Conservation (phyloP, 2,329 filamentous ascomycete genomes). For the Lasiodiplodia sp. region DNA sequence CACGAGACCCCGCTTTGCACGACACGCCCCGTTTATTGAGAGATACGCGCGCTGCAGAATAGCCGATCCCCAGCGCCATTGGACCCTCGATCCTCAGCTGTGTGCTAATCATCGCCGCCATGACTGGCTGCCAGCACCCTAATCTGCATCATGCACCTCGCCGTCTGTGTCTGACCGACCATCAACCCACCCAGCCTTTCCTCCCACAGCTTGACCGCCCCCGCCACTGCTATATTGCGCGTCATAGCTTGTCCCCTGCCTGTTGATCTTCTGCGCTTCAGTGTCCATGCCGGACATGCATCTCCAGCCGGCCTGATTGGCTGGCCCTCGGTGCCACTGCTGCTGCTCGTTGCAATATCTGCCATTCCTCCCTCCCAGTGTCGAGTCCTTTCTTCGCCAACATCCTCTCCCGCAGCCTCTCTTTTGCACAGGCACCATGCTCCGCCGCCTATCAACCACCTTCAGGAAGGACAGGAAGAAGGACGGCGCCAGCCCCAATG, state of each 20-base stretch:
- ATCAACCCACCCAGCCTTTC: background rate
- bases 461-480: conserved; percentile 35
- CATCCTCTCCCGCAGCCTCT: background rate
- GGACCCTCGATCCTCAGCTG: background rate
- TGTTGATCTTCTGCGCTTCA: background rate
- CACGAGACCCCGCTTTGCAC: conserved; percentile 10
- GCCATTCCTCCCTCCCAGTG: background rate
- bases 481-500: conserved; percentile 31
- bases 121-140: background rate
- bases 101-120: background rate
- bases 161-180: conserved; percentile 5
- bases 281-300: background rate
- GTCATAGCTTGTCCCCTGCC: background rate
- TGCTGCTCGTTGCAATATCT: background rate
- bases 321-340: background rate
- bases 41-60: no score
- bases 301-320: conserved; percentile 18
- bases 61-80: background rate
- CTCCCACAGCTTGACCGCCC: background rate
- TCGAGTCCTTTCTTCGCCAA: background rate
- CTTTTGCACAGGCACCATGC: conserved; percentile 19
- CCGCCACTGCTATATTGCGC: background rate
- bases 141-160: conserved; percentile 8
- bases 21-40: background rate
- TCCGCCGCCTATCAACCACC: conserved; percentile 32